phyloP scores from a whole-genome alignment of 2,329 filamentous ascomycete species.

The Escovopsis sp. region DNA sequence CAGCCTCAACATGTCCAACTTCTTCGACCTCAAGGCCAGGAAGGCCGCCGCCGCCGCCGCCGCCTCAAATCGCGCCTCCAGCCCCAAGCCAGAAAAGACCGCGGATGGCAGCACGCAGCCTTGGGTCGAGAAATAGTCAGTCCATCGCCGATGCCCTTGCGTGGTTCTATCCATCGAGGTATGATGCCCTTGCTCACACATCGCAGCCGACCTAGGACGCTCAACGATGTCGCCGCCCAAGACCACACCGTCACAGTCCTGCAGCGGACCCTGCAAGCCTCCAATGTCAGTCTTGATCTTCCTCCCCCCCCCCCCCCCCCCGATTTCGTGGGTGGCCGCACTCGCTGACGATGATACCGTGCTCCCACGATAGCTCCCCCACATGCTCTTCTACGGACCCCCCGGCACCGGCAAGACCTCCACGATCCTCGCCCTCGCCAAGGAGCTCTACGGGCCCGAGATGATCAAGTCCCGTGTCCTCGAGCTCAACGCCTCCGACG shows the following conservation, averaged over 20 bases:
- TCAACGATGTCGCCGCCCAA: slow-evolving; percentile 91
- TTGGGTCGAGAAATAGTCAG: slow-evolving; percentile 98
- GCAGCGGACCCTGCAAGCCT: slow-evolving; percentile 81
- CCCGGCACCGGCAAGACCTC: slow-evolving; percentile 97
- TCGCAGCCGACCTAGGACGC: slow-evolving; percentile 72
- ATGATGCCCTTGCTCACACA: slow-evolving; percentile 18
- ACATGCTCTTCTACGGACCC: slow-evolving; percentile 98
- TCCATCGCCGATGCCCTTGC: slow-evolving; percentile 2
- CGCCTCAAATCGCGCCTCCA: slow-evolving; percentile 43
- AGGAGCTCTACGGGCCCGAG: slow-evolving; percentile 92
- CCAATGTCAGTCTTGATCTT: slow-evolving; percentile 47
- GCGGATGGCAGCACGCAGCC: slow-evolving; percentile 56
- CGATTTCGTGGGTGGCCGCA: background rate
- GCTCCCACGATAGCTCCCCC: slow-evolving; percentile 47
- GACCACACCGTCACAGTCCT: slow-evolving; percentile 93
- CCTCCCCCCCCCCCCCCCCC: too few species aligned
- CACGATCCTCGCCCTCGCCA: slow-evolving; percentile 89
- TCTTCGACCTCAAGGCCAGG: slow-evolving; percentile 90
- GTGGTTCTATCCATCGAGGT: too few species aligned
- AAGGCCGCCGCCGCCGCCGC: slow-evolving; percentile 60
- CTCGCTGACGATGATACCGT: slow-evolving; percentile 2
- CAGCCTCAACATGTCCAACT: slow-evolving; percentile 55
- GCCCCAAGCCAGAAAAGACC: slow-evolving; percentile 49
- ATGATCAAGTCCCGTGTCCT: slow-evolving; percentile 90
- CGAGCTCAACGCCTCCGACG: slow-evolving; percentile 96